Evolutionary conservation across 192 early-diverging fungal species (phyloP), one percentile per base, ranked within the genome.

Genomic region (Linnemannia schmuckeri): DNA sequence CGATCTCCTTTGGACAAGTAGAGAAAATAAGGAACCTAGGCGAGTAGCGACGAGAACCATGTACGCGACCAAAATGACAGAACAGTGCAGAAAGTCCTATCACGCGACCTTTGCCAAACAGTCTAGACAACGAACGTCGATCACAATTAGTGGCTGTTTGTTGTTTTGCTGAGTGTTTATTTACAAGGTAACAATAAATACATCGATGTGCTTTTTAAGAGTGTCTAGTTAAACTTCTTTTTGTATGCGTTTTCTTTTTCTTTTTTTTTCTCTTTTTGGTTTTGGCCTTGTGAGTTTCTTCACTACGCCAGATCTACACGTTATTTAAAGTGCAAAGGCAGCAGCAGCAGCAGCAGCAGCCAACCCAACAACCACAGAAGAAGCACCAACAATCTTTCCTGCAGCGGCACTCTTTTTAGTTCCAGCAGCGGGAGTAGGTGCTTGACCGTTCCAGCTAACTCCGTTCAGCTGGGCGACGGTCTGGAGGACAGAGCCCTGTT

Each of bases 391-490:
- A 37, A 6, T 17, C 46, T 12, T 42, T n/a, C 27, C 24, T 0
- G 35, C 30, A 38, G 40, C 17, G 22, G 79, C 52, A 40, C 71
- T 42, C 1, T 37, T 40, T 44, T 73, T 77, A 75, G 76, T 81
- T 9, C 4, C 30, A 20, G 78, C 20, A 8, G 40, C 37, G 15
- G 79, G 49, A 3, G 85, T 87, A 8, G 85, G 57, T 1, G 75
- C 78, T 41, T 85, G 83, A 17, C 80, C 68, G 1, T 88, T 80
- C 20, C 85, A 93, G 0, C 61, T 52, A 37, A 94, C 89, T 9
- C 84, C 89, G 68, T 95, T 94, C 22, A 94, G 63, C 57, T 89
- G 78, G 2, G 92, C 92, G 13, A 93, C 87, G 1, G 89, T 86
- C 54, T 87, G 63, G 77, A 94, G 81, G 24, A 91, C 40, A 18